These are phyloP conservation scores for Leishmania turanica DNA, from an alignment of 208 protist species.

Conservation along the genomic window DNA sequence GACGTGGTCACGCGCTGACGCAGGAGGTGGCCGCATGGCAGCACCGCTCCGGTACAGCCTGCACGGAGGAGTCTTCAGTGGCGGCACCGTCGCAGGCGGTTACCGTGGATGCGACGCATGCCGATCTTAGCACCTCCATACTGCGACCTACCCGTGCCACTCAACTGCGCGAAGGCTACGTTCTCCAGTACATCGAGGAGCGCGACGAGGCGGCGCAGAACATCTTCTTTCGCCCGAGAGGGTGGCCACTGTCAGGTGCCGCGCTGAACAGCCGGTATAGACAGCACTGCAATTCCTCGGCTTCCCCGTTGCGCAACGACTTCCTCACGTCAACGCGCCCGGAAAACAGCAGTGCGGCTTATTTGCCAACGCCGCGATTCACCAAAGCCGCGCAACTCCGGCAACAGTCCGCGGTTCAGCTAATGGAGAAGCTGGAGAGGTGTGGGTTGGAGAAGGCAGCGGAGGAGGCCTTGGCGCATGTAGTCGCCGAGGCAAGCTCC, in stretches of 20 bases:
- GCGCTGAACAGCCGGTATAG: neutral
- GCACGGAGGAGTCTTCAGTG: neutral
- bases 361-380: slow-evolving; percentile 5
- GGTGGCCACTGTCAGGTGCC: neutral
- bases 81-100: neutral
- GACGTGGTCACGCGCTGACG: slow-evolving; percentile 9
- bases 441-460: neutral
- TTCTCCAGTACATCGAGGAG: slow-evolving; percentile 9
- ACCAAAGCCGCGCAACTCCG: slow-evolving; percentile 34
- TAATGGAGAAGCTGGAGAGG: slow-evolving; percentile 13
- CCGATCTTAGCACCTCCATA: neutral
- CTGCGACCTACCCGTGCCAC: slow-evolving; percentile 21
- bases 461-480: neutral
- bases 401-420: slow-evolving; percentile 10
- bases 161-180: slow-evolving; percentile 13
- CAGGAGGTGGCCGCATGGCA: slow-evolving; percentile 17
- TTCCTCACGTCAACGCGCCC: neutral
- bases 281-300: neutral
- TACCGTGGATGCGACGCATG: neutral
- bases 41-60: neutral
- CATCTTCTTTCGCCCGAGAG: slow-evolving; percentile 21
- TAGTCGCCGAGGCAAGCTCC: neutral
- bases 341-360: neutral
- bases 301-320: neutral
- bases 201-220: slow-evolving; percentile 22